Evolutionary conservation across 1,139 yeast species (phyloP).

Genomic region (Saccharomyces hybrid): DNA sequence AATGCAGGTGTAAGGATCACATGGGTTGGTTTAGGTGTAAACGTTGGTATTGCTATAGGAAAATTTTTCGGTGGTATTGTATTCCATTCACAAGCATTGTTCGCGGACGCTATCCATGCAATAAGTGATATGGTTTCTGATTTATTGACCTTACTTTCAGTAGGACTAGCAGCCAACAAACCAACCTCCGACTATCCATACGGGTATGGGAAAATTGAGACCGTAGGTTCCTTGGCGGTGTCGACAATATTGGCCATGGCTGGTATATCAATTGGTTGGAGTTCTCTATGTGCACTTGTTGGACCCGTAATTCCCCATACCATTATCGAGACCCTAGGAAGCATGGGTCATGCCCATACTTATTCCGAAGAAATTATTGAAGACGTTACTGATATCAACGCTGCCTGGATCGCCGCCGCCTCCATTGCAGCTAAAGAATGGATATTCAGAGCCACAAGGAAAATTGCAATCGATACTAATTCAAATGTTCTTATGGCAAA

Average conservation of each 20-base stretch:
- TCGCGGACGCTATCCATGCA: conserved; percentile 93
- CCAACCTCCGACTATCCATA: conserved; percentile 67
- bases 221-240: conserved; percentile 83
- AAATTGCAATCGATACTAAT: conserved; percentile 65
- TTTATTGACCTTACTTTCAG: conserved; percentile 80
- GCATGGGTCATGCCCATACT: conserved; percentile 25
- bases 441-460: conserved; percentile 74
- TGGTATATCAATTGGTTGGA: conserved; percentile 86
- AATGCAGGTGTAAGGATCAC: conserved; percentile 92
- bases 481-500: conserved; percentile 89
- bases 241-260: conserved; percentile 76
- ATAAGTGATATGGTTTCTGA: conserved; percentile 89
- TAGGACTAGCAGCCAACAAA: conserved; percentile 60
- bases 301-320: conserved; percentile 59
- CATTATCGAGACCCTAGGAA: conserved; percentile 39
- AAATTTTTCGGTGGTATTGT: conserved; percentile 84
- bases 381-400: conserved; percentile 67
- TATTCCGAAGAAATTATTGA: conserved; percentile 29
- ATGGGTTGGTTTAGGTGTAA: conserved; percentile 79
- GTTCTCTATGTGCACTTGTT: conserved; percentile 60
- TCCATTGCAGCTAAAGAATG: conserved; percentile 82
- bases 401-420: conserved; percentile 92
- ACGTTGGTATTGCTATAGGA: conserved; percentile 82
- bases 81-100: conserved; percentile 86
- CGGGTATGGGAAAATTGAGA: conserved; percentile 89